phyloP scores from a whole-genome alignment of 2,329 filamentous ascomycete genomes.

The Fusarium irregulare region DNA sequence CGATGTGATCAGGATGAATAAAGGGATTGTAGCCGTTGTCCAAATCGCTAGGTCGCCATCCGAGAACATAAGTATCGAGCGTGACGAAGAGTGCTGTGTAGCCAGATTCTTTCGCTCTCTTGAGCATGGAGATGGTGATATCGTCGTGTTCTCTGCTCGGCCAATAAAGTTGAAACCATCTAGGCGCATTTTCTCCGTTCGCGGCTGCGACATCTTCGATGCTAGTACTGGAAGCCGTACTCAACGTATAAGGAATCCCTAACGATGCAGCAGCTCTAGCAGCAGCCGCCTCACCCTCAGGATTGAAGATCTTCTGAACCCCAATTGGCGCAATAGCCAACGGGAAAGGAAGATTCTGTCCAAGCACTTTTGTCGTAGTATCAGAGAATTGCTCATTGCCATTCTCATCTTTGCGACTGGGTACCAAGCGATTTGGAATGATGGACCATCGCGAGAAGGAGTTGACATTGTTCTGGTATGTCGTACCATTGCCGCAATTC shows the following conservation, averaged over 20 bases:
- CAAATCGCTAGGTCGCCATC: constrained; percentile 17
- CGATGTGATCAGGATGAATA: constrained; percentile 31
- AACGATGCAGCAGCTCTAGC: constrained; percentile 12
- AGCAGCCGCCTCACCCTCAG: constrained; percentile 10
- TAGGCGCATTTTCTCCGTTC: not conserved
- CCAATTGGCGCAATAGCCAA: constrained; percentile 23
- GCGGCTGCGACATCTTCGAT: constrained; percentile 29
- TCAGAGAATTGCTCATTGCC: constrained; percentile 25
- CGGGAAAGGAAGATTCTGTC: constrained; percentile 19
- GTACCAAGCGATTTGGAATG: constrained; percentile 9
- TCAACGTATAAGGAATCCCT: constrained; percentile 8
- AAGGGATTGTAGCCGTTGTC: constrained; percentile 36
- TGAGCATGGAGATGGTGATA: constrained; percentile 22
- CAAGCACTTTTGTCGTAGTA: constrained; percentile 14
- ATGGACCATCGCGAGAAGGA: constrained; percentile 17
- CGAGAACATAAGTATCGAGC: constrained; percentile 12
- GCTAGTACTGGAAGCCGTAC: constrained; percentile 27
- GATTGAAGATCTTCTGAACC: constrained; percentile 30
- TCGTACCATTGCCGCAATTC: constrained; percentile 26
- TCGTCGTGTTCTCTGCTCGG: constrained; percentile 26
- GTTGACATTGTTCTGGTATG: constrained; percentile 21
- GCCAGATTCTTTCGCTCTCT: constrained; percentile 8
- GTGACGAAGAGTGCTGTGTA: constrained; percentile 18
- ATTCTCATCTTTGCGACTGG: constrained; percentile 19
- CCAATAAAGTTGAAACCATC: constrained; percentile 35